Percentiles rank a stretch among this genome's conserved stretches.
phyloP scores from a whole-genome alignment of 139 green algal genomes.

The Coccomyxa sp. region DNA sequence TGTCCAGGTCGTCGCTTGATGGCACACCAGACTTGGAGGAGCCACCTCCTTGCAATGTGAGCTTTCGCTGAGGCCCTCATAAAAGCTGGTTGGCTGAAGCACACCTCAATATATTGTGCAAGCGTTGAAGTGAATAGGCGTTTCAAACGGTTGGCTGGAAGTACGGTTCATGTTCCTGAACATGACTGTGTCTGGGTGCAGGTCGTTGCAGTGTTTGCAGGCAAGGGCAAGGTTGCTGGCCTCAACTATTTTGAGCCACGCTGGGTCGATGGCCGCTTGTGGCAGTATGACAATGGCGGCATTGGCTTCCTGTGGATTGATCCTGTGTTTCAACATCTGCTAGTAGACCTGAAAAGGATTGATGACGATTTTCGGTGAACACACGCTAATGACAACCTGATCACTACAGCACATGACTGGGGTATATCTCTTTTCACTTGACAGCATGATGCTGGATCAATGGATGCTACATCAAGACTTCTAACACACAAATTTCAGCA shows the following conservation, averaged over 20 bases:
- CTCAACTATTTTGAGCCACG: not conserved
- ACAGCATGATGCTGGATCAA: not conserved
- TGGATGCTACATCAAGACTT: not conserved
- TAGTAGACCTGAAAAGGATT: conserved; percentile 13
- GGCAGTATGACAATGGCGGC: not conserved
- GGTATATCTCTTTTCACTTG: too few relatives aligned
- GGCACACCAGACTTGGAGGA: not conserved
- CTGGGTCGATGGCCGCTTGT: conserved; percentile 3
- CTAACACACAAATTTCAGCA: not conserved
- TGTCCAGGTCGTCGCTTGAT: not conserved
- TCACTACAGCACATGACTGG: too few relatives aligned
- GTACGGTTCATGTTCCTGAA: too few relatives aligned
- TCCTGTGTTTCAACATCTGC: not conserved
- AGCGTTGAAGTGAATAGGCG: too few relatives aligned
- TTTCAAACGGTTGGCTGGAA: too few relatives aligned
- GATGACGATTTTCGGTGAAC: conserved; percentile 1
- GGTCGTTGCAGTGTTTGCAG: not conserved
- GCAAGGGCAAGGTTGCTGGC: not conserved
- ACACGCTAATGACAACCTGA: too few relatives aligned
- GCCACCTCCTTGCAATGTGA: not conserved
- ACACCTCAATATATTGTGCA: not conserved
- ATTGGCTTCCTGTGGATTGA: conserved; percentile 2
- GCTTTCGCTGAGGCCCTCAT: not conserved
- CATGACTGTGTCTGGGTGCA: not conserved
- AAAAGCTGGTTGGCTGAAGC: not conserved